phyloP scores from a whole-genome alignment of 768 basidiomycete genomes.

The Hysterangium stoloniferum region DNA sequence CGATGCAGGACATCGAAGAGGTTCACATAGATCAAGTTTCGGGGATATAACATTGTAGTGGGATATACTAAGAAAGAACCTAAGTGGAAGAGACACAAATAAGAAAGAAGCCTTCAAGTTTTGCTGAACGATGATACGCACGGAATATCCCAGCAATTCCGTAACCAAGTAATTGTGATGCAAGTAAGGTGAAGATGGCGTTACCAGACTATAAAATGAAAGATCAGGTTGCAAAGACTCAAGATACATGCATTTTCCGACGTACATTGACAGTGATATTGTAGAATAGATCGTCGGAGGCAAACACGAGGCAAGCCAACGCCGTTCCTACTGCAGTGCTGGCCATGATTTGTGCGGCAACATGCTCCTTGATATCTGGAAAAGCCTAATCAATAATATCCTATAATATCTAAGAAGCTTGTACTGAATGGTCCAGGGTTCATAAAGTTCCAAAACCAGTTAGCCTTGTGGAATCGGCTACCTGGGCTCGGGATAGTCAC shows the following conservation, averaged over 20 bases:
- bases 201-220: conserved; percentile 1
- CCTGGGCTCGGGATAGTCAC: conserved; percentile 5
- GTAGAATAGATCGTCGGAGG: conserved; percentile 7
- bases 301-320: conserved; percentile 5
- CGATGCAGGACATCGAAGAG: conserved; percentile 2
- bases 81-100: too few species aligned
- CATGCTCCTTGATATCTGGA: conserved; percentile 8
- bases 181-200: conserved; percentile 7
- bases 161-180: conserved; percentile 7
- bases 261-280: conserved; percentile 7
- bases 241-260: too few species aligned
- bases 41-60: conserved; percentile 8
- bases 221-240: background rate
- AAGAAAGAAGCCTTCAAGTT: too few species aligned
- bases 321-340: conserved; percentile 4
- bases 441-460: conserved; percentile 9
- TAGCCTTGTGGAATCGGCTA: background rate
- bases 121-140: too few species aligned
- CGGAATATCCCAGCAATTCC: conserved; percentile 7
- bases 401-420: background rate
- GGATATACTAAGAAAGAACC: conserved; percentile 9
- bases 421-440: conserved; percentile 9
- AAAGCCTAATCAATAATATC: background rate
- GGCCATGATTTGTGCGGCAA: conserved; percentile 9
- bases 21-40: conserved; percentile 8